phyloP scores from a whole-genome alignment of 352 stramenopile genomes.

The Globisporangium uncinulatum region DNA sequence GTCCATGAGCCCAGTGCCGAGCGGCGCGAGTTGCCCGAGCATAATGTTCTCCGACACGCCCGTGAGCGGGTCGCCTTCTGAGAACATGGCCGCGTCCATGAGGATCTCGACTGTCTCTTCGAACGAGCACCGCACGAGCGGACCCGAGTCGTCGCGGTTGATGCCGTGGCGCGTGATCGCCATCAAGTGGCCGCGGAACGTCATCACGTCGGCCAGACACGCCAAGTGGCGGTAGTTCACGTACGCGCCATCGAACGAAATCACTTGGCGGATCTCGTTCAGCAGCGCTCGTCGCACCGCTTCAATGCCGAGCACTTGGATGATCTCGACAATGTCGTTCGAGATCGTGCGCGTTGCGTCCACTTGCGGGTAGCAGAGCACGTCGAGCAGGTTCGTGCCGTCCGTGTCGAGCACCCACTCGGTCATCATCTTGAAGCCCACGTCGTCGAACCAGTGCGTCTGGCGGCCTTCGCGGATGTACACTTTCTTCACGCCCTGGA shows the following conservation, averaged over 20 bases:
- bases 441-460: slow-evolving; percentile 93
- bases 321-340: slow-evolving; percentile 99
- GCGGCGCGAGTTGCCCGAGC: slow-evolving; percentile 94
- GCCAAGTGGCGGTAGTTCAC: slow-evolving; percentile 99
- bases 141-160: slow-evolving; percentile 97
- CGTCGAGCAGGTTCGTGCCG: slow-evolving; percentile 97
- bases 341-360: slow-evolving; percentile 96
- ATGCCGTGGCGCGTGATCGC: slow-evolving; percentile 99
- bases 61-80: slow-evolving; percentile 95
- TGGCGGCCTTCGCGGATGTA: slow-evolving; percentile 95
- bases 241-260: slow-evolving; percentile 99
- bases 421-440: slow-evolving; percentile 92
- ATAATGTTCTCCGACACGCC: slow-evolving; percentile 99
- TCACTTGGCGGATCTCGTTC: slow-evolving; percentile 97
- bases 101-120: slow-evolving; percentile 99
- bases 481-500: slow-evolving; percentile 98
- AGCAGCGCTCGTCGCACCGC: slow-evolving; percentile 85
- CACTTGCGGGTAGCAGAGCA: slow-evolving; percentile 96
- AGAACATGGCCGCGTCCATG: slow-evolving; percentile 98
- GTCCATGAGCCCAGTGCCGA: slow-evolving; percentile 97
- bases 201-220: slow-evolving; percentile 99
- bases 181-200: slow-evolving; percentile 95
- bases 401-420: slow-evolving; percentile 99
- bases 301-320: slow-evolving; percentile 93
- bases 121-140: slow-evolving; percentile 97